Evolutionary conservation across 371 early-diverging fungal species (phyloP), one percentile per base, ranked within the genome.

Genomic region (Syncephalastrum contaminatum): DNA sequence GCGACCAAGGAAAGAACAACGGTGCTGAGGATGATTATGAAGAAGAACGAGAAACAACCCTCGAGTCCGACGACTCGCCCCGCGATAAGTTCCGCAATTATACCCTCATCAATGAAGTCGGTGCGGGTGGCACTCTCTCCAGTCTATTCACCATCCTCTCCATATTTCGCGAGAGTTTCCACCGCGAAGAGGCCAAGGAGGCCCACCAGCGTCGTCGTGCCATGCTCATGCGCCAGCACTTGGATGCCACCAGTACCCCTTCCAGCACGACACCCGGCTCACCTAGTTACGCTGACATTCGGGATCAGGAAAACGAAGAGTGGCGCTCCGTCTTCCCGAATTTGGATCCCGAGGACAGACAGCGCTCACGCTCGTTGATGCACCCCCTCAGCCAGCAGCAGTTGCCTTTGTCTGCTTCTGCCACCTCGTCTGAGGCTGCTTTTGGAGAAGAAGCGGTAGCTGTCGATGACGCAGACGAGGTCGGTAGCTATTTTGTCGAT

Each of bases 91-190:
- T 80, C 42, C 67, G 58, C 12, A 63, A 86, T 16, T 88, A 93
- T 54, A 89, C 90, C 8, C 68, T 95, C 45, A 80, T 96, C 36
- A 94, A 93, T 62, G 92, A 92, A 60, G 94, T 97, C 20, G 80
- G 84, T 39, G 73, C 89, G 1, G 97, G 97, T n/a, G 94, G 92
- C 13, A 92, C 94, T 0, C 84, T 98, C 4, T 93, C 95, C 4
- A 91, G 93, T 51, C 64, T 98, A 53, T 96, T 97, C 69, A 88
- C 90, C 6, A 92, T 98, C 46, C 75, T 98, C n/a, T 83, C 90
- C 4, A 80, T 97, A 36, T 93, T 97, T 54, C 87, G 95, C 2
- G 93, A 94, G 47, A 88, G 88, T 51, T 83, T 87, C 43, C 75
- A 80, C 45, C 70, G 88, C 41, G 67, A 81, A 25, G 80, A 83